Evolutionary conservation across 768 basidiomycete species (phyloP).

Genomic region (Mycena rebaudengoi): DNA sequence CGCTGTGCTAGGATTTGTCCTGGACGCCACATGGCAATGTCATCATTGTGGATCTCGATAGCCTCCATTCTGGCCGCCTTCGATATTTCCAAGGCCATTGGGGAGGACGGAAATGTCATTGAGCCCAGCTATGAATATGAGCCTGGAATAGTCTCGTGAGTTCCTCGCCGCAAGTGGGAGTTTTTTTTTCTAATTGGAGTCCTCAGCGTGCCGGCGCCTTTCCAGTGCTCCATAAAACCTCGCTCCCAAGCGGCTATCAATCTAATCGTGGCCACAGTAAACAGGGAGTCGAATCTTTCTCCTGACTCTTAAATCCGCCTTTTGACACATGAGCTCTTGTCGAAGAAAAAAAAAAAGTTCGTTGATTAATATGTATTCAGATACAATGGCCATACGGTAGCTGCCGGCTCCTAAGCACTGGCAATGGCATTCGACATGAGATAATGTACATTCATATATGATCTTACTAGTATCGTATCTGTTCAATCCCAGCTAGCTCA

Average conservation of each 20-base stretch:
- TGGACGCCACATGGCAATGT: conserved; percentile 1
- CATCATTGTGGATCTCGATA: conserved; percentile 9
- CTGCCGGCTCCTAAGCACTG: too few relatives aligned
- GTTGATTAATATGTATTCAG: too few relatives aligned
- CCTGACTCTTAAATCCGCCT: too few relatives aligned
- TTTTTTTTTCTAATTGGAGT: neutral
- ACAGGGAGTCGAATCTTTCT: too few relatives aligned
- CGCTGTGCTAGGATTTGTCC: conserved; percentile 27
- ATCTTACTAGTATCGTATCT: too few relatives aligned
- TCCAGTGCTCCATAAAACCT: conserved; percentile 7
- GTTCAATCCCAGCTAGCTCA: too few relatives aligned
- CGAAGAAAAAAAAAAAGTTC: too few relatives aligned
- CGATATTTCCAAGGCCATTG: conserved; percentile 13
- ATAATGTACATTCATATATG: too few relatives aligned
- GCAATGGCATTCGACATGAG: too few relatives aligned
- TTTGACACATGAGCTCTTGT: too few relatives aligned
- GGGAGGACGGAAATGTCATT: conserved; percentile 19
- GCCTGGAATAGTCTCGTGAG: conserved; percentile 9
- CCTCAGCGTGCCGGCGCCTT: neutral
- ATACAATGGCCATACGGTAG: too few relatives aligned
- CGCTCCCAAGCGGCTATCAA: neutral
- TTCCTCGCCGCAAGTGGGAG: neutral
- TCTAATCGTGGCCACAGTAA: neutral
- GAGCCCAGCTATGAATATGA: conserved; percentile 34
- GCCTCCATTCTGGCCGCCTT: conserved; percentile 15